Evolutionary conservation across 2,329 filamentous ascomycete species (phyloP).

Genomic region (Paraphaeosphaeria sporulosa): DNA sequence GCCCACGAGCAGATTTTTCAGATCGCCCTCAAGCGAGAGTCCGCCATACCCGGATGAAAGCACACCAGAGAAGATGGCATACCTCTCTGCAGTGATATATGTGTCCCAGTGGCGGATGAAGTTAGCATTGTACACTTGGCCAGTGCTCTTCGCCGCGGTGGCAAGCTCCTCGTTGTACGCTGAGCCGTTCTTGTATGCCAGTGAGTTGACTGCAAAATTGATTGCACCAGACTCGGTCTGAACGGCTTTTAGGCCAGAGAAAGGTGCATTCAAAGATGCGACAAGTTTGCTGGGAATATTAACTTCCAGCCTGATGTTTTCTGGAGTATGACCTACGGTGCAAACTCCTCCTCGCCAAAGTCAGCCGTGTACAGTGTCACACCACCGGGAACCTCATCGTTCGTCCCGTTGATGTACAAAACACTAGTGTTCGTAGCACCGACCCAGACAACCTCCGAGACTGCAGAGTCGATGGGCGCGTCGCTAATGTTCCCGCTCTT

Average conservation of each 20-base stretch:
- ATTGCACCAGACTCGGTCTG: conserved; percentile 49
- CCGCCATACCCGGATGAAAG: conserved; percentile 53
- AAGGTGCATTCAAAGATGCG: conserved; percentile 54
- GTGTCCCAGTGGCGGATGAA: conserved; percentile 85
- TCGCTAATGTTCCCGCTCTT: conserved; percentile 42
- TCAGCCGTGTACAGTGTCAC: conserved; percentile 47
- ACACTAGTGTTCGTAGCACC: conserved; percentile 57
- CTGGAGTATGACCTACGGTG: conserved; percentile 25
- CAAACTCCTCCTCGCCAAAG: conserved; percentile 32
- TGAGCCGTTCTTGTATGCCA: conserved; percentile 71
- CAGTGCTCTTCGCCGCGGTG: conserved; percentile 66
- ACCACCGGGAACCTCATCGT: conserved; percentile 58
- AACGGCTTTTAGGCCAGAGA: conserved; percentile 58
- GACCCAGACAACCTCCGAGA: conserved; percentile 46
- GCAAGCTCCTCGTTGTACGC: conserved; percentile 72
- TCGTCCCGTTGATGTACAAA: conserved; percentile 69
- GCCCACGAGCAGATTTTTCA: conserved; percentile 65
- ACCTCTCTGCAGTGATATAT: conserved; percentile 72
- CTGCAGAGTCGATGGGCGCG: conserved; percentile 40
- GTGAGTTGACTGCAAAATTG: conserved; percentile 61
- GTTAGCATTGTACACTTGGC: conserved; percentile 74
- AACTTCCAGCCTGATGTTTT: background rate
- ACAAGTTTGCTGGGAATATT: conserved; percentile 33
- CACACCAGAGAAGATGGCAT: conserved; percentile 76
- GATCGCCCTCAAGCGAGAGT: conserved; percentile 36